Base-by-base conservation (phyloP, 768 basidiomycete species). In the Podaxis sp. region DNA sequence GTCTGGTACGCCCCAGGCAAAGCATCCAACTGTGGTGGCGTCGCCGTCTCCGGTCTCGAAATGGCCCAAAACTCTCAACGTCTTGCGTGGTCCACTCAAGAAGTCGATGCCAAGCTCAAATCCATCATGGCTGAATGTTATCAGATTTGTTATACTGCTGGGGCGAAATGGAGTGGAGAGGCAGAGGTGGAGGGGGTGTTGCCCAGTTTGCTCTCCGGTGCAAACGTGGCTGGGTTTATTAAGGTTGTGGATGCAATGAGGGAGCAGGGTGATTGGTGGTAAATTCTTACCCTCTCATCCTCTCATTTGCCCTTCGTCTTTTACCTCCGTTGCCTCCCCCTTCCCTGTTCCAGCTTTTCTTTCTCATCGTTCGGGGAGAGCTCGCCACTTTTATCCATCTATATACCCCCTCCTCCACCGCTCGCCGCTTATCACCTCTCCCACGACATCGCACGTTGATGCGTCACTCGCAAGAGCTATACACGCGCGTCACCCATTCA, bases 241-340 rank as follows among this genome's bases (percentile, higher is more conserved):
- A 86, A 87, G 73, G 83, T 83, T 62, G 89, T 89, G 46, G 81
- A 89, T 67, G 89, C 89, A 57, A 89, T 89, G 87, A 82, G 78
- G 70, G 87, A 82, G 67, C 88, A 90, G 56, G 89, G 89, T 57
- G 88, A 89, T 71, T 89, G 87, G 86, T 91, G 87, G 87, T 90
- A 81, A 79, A 75, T 57, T 8, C 40, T 22, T 66, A 63, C 57
- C 62, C 39, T 5, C 56, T 44, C 22, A 66, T 63, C 59, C 58
- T 38, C 6, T 49, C 51, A 7, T 24, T 40, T 48, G 13, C 51
- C 4, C 15, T 24, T 40, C 33, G 42, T 40, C 42, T 22, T 9
- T 49, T 59, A 8, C 52, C 51, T 52, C 19, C 1, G 51, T 40
- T 9, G 11, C 15, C 17, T 19, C 2, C 19, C 7, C 46, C 13